These are phyloP conservation scores for Annulohypoxylon maeteangense DNA, from an alignment of 495 filamentous ascomycete genomes.

Conservation along the genomic window DNA sequence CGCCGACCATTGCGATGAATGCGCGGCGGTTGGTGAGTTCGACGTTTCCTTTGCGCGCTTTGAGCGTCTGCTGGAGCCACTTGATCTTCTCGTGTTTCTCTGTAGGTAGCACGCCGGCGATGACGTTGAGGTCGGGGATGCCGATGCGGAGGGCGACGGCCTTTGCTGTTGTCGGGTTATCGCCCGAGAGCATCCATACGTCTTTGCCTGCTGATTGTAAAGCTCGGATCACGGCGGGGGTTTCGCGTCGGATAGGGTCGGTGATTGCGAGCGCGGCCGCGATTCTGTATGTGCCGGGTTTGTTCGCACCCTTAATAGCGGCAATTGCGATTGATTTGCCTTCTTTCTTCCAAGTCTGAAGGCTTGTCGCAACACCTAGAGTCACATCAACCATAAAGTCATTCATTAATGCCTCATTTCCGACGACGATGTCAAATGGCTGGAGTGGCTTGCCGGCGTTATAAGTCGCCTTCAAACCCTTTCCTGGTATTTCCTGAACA, in stretches of 20 bases:
- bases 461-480: constrained; percentile 81
- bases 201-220: constrained; percentile 73
- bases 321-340: constrained; percentile 80
- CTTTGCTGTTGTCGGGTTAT: constrained; percentile 77
- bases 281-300: constrained; percentile 40
- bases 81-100: constrained; percentile 88
- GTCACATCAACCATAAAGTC: constrained; percentile 54
- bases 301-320: constrained; percentile 54
- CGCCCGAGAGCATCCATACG: constrained; percentile 94
- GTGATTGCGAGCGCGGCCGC: constrained; percentile 66
- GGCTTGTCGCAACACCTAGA: constrained; percentile 49
- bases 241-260: constrained; percentile 84
- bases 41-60: constrained; percentile 45
- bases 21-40: constrained; percentile 50
- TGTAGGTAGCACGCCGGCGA: constrained; percentile 86
- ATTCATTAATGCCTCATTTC: constrained; percentile 81
- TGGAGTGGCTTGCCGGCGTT: constrained; percentile 47
- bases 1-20: constrained; percentile 70
- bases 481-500: constrained; percentile 81
- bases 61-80: constrained; percentile 73
- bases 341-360: constrained; percentile 73
- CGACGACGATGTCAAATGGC: constrained; percentile 76
- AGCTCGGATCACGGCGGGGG: constrained; percentile 70
- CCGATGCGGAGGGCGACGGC: constrained; percentile 81
- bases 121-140: constrained; percentile 78